phyloP scores from a whole-genome alignment of 805 yeast genomes.

The Brettanomyces naardenensis region DNA sequence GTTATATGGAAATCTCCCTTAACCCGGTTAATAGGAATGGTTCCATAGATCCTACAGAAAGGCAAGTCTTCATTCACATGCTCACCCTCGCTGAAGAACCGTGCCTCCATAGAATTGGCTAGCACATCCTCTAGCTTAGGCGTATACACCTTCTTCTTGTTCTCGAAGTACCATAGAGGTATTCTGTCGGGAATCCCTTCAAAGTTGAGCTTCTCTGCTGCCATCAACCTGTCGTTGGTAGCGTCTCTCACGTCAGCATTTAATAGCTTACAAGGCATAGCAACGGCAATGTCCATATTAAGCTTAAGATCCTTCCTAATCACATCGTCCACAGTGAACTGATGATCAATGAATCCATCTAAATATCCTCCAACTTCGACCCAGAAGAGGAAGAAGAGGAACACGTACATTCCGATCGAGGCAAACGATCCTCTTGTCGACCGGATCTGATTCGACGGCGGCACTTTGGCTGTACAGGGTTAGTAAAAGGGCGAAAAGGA shows the following conservation, averaged over 20 bases:
- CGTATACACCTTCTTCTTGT: slow-evolving; percentile 36
- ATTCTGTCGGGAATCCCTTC: slow-evolving; percentile 55
- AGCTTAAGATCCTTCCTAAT: slow-evolving; percentile 52
- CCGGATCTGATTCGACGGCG: slow-evolving; percentile 61
- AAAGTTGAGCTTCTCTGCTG: slow-evolving; percentile 65
- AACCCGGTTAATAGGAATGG: slow-evolving; percentile 78
- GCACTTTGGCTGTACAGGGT: slow-evolving; percentile 46
- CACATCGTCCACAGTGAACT: slow-evolving; percentile 63
- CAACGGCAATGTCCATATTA: slow-evolving; percentile 73
- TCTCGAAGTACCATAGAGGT: slow-evolving; percentile 41
- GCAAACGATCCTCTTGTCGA: slow-evolving; percentile 73
- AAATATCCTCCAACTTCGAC: slow-evolving; percentile 77
- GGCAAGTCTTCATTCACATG: slow-evolving; percentile 48
- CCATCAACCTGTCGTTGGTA: slow-evolving; percentile 71
- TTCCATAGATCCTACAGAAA: slow-evolving; percentile 83
- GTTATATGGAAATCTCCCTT: slow-evolving; percentile 81
- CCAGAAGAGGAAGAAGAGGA: slow-evolving; percentile 66
- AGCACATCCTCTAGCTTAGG: slow-evolving; percentile 64
- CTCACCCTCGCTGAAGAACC: slow-evolving; percentile 40
- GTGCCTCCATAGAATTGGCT: slow-evolving; percentile 59
- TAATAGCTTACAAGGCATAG: slow-evolving; percentile 74
- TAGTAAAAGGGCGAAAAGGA: neutral
- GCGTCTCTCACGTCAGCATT: slow-evolving; percentile 71
- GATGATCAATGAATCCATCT: slow-evolving; percentile 75
- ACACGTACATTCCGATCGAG: slow-evolving; percentile 54